Evolutionary conservation across 257 asterid genomes (phyloP), one percentile per base, ranked within the genome.

Genomic region (Capsicum baccatum): DNA sequence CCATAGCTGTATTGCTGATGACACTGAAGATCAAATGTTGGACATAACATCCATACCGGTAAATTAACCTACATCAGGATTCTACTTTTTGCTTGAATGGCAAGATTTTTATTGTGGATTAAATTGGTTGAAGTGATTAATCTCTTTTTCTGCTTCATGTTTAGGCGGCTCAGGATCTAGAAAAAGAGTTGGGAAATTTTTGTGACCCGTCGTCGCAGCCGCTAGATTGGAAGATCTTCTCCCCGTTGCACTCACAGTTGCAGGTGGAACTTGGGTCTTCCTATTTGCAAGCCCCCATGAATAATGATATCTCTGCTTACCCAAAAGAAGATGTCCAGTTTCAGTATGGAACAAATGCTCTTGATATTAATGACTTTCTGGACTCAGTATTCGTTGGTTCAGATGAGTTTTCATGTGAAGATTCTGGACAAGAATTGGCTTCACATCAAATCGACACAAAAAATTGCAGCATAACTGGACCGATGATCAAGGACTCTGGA

Each of bases 231-330:
- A 91, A 92, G 80, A 83, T 92, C 17, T 91, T 93, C 88, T 90
- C 98, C 79, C 97, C 98, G 0, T 58, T 90, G 89, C 93, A 90
- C 74, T 88, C 94, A 6, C 97, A 92, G 88, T 88, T 94, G 91
- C 98, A 90, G 85, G 83, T 76, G 17, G 95, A 91, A 88, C 86
- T 91, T 80, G 99, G 94, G 79, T 88, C 92, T 64, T 84, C 91
- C 6, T 88, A 56, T 88, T 67, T 86, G 8, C 86, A 84, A 74
- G 82, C 66, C 85, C 56, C 83, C 82, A 82, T 88, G 50, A 2
- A 57, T 17, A 82, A 82, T 86, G 91, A 90, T 80, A 58, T 85
- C 35, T 69, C 54, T 83, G 81, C 80, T 67, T 60, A 64, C 73
- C 91, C 84, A 58, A 85, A 83, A 14, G 83, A 83, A 14, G 83